A percentile compares a stretch with the other conserved stretches of the same genome.
Conservation (phyloP, 2,329 filamentous ascomycete genomes). For the Xylariaceae sp. region DNA sequence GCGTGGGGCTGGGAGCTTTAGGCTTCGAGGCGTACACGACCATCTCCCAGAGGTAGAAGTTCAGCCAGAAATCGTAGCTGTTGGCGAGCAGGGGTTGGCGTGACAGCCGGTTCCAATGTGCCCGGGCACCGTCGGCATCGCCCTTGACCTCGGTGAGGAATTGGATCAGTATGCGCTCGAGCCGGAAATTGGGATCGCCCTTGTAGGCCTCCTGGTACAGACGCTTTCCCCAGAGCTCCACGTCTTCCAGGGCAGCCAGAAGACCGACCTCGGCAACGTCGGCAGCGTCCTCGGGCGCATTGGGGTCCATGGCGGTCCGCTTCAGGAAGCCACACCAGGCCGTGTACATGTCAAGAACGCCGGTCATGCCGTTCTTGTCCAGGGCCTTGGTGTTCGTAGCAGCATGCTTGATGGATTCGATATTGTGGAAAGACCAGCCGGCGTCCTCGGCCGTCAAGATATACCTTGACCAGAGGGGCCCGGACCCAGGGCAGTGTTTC, state of each 20-base stretch:
- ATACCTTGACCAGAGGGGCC: constrained; percentile 83
- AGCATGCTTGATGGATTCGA: constrained; percentile 85
- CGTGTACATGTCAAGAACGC: constrained; percentile 84
- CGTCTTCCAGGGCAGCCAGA: constrained; percentile 77
- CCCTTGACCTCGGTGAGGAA: constrained; percentile 82
- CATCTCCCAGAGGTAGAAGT: constrained; percentile 91
- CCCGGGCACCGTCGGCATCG: constrained; percentile 69
- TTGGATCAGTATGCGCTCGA: constrained; percentile 89
- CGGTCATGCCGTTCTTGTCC: constrained; percentile 79
- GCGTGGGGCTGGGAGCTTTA: constrained; percentile 48
- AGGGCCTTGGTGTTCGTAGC: constrained; percentile 82
- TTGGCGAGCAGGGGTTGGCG: constrained; percentile 60
- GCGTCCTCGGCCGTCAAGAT: constrained; percentile 80
- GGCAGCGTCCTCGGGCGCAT: constrained; percentile 72
- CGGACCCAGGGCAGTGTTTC: constrained; percentile 89
- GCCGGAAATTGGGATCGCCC: constrained; percentile 81
- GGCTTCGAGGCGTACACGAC: constrained; percentile 50
- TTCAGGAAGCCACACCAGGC: constrained; percentile 94
- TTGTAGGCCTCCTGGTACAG: constrained; percentile 70
- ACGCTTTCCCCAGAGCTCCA: constrained; percentile 70
- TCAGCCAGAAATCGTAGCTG: constrained; percentile 89
- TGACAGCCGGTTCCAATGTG: constrained; percentile 68
- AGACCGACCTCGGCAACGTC: constrained; percentile 90
- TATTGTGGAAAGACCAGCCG: constrained; percentile 67
- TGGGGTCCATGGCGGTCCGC: constrained; percentile 70